Evolutionary conservation across 2,329 filamentous ascomycete genomes (phyloP).

Genomic region (Xylariales sp.): DNA sequence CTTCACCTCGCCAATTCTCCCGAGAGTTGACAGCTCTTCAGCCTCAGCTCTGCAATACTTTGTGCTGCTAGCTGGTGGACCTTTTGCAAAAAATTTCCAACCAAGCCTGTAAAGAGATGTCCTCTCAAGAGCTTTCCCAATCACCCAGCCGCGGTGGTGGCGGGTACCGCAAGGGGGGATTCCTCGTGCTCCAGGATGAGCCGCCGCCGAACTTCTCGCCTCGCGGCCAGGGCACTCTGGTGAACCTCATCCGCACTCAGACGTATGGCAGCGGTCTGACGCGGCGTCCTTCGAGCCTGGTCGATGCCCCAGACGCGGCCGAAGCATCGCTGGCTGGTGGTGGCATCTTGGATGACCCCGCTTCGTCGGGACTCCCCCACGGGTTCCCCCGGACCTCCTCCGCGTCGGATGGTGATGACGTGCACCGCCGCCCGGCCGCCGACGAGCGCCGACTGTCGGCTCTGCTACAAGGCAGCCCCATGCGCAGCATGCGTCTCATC

Average conservation of each 20-base stretch:
- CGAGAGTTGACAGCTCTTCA: too few species aligned
- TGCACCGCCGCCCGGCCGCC: conserved; percentile 37
- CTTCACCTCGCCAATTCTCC: too few species aligned
- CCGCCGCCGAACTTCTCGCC: conserved; percentile 14
- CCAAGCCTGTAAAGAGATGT: too few species aligned
- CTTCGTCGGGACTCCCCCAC: conserved; percentile 7
- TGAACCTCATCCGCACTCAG: conserved; percentile 22
- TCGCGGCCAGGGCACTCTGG: conserved; percentile 20
- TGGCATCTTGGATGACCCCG: background rate
- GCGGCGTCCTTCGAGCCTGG: conserved; percentile 14
- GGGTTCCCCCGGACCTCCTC: too few species aligned
- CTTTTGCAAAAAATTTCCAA: too few species aligned
- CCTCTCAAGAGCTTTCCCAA: conserved; percentile 10
- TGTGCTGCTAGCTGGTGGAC: too few species aligned
- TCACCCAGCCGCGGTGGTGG: conserved; percentile 13
- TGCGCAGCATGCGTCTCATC: conserved; percentile 81
- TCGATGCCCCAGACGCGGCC: conserved; percentile 16
- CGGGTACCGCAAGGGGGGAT: conserved; percentile 10
- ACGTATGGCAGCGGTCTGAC: conserved; percentile 22
- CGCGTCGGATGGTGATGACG: conserved; percentile 39
- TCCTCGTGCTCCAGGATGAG: conserved; percentile 19
- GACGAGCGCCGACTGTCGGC: conserved; percentile 57
- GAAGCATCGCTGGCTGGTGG: conserved; percentile 12
- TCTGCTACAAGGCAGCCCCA: conserved; percentile 63
- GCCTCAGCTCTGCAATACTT: too few species aligned